A percentile compares a stretch with the other conserved stretches of the same genome.
Conservation (phyloP, 495 filamentous ascomycete species). For the Hyaloscypha finlandica region DNA sequence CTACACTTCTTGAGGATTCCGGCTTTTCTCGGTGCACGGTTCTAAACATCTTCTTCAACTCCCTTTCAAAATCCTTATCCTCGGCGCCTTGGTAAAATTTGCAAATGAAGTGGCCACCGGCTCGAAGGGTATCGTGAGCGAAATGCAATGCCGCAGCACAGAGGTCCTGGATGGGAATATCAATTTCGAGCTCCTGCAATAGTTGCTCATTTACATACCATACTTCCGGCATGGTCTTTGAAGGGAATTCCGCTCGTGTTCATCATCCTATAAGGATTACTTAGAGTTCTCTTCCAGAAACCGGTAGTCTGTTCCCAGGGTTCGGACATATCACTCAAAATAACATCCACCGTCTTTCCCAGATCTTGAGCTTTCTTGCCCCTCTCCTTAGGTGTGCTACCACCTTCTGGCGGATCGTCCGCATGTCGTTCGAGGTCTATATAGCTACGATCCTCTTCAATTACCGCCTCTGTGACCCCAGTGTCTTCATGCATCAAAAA, state of each 20-base stretch:
- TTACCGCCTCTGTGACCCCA: not conserved
- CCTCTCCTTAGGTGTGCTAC: conserved; percentile 11
- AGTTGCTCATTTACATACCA: conserved; percentile 61
- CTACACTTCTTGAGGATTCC: conserved; percentile 81
- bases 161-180: conserved; percentile 64
- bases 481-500: not conserved
- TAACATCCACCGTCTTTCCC: conserved; percentile 78
- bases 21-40: conserved; percentile 87
- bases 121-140: conserved; percentile 76
- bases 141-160: conserved; percentile 84
- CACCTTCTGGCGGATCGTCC: conserved; percentile 25
- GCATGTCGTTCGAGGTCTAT: conserved; percentile 53
- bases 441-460: conserved; percentile 46
- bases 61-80: conserved; percentile 73
- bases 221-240: conserved; percentile 90
- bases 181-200: not conserved
- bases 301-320: conserved; percentile 83
- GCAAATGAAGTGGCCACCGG: conserved; percentile 87
- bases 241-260: conserved; percentile 89
- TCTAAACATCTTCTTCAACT: conserved; percentile 71
- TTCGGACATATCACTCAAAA: conserved; percentile 97
- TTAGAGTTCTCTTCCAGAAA: conserved; percentile 82
- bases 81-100: conserved; percentile 95
- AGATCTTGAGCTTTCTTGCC: conserved; percentile 33
- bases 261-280: conserved; percentile 99